phyloP scores from a whole-genome alignment of 73 alveolate species.

The Durusdinium trenchii region DNA sequence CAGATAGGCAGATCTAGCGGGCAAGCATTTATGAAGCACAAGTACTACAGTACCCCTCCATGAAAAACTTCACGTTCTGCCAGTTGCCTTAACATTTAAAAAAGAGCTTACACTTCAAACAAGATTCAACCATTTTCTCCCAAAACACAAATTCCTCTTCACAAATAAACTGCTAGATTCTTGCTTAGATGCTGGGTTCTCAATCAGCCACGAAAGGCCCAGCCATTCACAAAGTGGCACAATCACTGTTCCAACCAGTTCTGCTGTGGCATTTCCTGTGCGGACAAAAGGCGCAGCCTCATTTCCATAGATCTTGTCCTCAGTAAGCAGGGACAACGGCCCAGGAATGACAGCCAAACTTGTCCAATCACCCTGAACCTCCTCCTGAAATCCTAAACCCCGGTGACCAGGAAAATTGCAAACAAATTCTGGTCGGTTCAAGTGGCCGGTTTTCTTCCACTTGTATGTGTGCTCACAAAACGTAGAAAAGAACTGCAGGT shows the following conservation, averaged over 20 bases:
- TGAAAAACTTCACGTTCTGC: not conserved
- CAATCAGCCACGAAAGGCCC: not conserved
- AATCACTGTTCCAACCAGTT: not conserved
- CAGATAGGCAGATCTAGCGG: no score
- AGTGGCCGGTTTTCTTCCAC: not conserved
- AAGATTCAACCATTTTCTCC: not conserved
- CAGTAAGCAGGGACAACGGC: not conserved
- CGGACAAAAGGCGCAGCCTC: not conserved
- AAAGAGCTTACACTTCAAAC: not conserved
- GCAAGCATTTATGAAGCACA: no score
- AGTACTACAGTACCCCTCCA: no score
- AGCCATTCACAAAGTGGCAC: not conserved
- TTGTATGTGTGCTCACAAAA: not conserved
- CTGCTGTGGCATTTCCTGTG: conserved; percentile 26
- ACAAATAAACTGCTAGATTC: not conserved
- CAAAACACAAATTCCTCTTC: not conserved
- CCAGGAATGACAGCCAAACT: no score
- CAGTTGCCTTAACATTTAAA: not conserved
- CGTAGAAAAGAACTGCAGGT: not conserved
- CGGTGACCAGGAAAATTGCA: no score
- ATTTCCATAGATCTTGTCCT: not conserved
- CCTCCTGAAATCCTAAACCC: no score
- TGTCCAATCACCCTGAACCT: no score
- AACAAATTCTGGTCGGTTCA: no score
- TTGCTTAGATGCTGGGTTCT: not conserved